Evolutionary conservation across 1,284 basidiomycete species (phyloP), one percentile per base, ranked within the genome.

Genomic region (Cystobasidium slooffiae): DNA sequence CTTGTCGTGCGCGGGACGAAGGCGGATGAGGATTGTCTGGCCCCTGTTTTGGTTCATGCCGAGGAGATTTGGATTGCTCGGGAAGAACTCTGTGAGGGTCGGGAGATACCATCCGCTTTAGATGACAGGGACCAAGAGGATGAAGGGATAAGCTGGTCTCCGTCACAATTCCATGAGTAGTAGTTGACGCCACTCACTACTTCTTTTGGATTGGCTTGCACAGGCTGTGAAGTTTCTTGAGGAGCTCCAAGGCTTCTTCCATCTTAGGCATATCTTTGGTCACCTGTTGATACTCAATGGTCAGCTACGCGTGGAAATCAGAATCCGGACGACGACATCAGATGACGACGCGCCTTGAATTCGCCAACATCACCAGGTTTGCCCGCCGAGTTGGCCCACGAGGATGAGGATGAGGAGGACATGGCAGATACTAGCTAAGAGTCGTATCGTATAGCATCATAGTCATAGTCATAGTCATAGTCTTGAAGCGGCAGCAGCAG

Each of bases 71-170:
- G 88, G 86, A 72, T 88, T 87, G 12, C 88, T 86, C 0, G 93
- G 93, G 78, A 92, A 90, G 85, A 95, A 94, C 81, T 96, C 93
- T 14, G 89, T 86, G 16, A 95, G 86, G 0, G 88, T 86, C n/a
- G 92, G 92, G 8, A 96, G 68, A 47, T 58, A 64, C 78, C 78
- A 79, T 20, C 70, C 70, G 9, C 68, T 72, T n/a, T 8, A n/a
- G n/a, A n/a, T n/a, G n/a, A n/a, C n/a, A n/a, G n/a, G n/a, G n/a
- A n/a, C n/a, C n/a, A n/a, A n/a, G n/a, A n/a, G n/a, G n/a, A n/a
- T n/a, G n/a, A n/a, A n/a, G n/a, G n/a, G n/a, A n/a, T n/a, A n/a
- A n/a, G n/a, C n/a, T n/a, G n/a, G n/a, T n/a, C n/a, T n/a, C n/a
- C n/a, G n/a, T n/a, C n/a, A n/a, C n/a, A n/a, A n/a, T n/a, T n/a